Conservation (phyloP, 2,329 filamentous ascomycete species). For the Fusarium humuli region DNA sequence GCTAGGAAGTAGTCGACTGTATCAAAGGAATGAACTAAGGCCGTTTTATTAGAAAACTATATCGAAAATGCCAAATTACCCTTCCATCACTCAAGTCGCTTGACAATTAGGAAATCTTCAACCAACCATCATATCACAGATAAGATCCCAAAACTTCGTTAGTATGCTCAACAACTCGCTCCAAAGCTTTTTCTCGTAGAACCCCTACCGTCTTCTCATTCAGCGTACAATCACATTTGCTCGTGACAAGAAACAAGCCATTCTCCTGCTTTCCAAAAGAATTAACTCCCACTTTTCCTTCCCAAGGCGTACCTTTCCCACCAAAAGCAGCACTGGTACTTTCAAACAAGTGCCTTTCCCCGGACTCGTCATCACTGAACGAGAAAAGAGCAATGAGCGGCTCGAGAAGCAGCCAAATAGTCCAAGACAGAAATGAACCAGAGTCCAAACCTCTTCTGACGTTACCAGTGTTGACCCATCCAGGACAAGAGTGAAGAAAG, state of each 20-base stretch:
- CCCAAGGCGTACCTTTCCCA: conserved; percentile 50
- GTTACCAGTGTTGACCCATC: conserved; percentile 48
- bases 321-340: conserved; percentile 53
- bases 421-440: conserved; percentile 45
- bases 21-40: not conserved
- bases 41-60: not conserved
- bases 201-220: conserved; percentile 47
- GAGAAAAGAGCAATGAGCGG: conserved; percentile 48
- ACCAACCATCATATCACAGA: not conserved
- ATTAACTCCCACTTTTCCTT: conserved; percentile 48
- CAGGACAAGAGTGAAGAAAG: conserved; percentile 48
- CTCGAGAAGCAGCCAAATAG: conserved; percentile 50
- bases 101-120: not conserved
- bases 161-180: conserved; percentile 51
- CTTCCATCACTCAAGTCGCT: not conserved
- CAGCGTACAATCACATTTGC: conserved; percentile 48
- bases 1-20: conserved; percentile 34
- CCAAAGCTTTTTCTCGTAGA: conserved; percentile 48
- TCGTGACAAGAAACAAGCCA: conserved; percentile 52
- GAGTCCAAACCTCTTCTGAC: conserved; percentile 44
- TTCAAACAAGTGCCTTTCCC: conserved; percentile 51
- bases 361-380: conserved; percentile 49
- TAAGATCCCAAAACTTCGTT: conserved; percentile 45
- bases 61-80: not conserved
- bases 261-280: conserved; percentile 40